phyloP scores from a whole-genome alignment of 2,329 filamentous ascomycete species.

The Dichotomopilus funicola region DNA sequence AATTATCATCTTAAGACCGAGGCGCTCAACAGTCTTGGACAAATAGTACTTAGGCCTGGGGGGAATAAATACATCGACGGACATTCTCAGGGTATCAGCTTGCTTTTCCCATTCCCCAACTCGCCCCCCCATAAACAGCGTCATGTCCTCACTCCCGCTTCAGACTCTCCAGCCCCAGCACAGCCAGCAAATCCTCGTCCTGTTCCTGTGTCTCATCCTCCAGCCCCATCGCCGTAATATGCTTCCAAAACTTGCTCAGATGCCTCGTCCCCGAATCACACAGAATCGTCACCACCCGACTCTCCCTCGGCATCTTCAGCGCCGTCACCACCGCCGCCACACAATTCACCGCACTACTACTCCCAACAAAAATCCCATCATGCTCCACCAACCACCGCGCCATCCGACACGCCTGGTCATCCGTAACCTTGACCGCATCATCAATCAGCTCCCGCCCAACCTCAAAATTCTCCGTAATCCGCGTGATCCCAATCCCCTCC shows the following conservation, averaged over 20 bases:
- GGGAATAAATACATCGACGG: too few relatives aligned
- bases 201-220: constrained; percentile 48
- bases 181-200: constrained; percentile 40
- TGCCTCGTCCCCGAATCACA: constrained; percentile 80
- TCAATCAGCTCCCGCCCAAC: constrained; percentile 79
- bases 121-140: too few relatives aligned
- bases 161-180: constrained; percentile 39
- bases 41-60: too few relatives aligned
- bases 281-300: constrained; percentile 72
- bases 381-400: constrained; percentile 94
- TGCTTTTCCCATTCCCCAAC: too few relatives aligned
- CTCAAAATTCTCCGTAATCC: constrained; percentile 90
- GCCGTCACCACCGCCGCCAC: constrained; percentile 68
- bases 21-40: too few relatives aligned
- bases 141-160: constrained; percentile 1
- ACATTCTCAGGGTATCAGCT: too few relatives aligned
- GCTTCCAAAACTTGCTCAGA: constrained; percentile 78
- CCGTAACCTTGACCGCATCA: constrained; percentile 81
- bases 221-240: constrained; percentile 60
- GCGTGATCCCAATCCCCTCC: constrained; percentile 92
- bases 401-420: constrained; percentile 86
- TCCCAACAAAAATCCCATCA: constrained; percentile 90
- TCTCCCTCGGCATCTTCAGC: constrained; percentile 52
- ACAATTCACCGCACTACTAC: constrained; percentile 95
- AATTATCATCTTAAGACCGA: too few relatives aligned